Percentiles rank a stretch among this genome's conserved stretches.
phyloP scores from a whole-genome alignment of 441 rosid genomes.

The Erodium texanum region DNA sequence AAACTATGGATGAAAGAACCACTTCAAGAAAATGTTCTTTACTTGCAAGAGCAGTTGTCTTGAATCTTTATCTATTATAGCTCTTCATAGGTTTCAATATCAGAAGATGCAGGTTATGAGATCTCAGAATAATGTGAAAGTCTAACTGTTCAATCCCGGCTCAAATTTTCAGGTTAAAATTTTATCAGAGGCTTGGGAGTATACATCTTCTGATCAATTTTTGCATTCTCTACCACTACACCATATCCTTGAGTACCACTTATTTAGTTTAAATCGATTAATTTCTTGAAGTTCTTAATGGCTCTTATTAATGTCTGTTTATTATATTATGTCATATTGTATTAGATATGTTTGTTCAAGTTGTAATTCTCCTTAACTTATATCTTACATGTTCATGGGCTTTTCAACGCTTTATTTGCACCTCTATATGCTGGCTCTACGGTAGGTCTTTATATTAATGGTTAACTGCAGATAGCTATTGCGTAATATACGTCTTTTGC shows the following conservation, averaged over 20 bases:
- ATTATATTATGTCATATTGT: not conserved
- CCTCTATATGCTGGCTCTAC: conserved; percentile 77
- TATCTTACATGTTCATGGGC: conserved; percentile 78
- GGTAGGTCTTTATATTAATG: conserved; percentile 42
- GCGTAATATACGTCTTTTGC: too few relatives aligned
- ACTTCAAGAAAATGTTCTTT: too few relatives aligned
- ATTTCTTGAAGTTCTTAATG: too few relatives aligned
- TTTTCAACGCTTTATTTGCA: conserved; percentile 80
- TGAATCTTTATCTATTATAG: not conserved
- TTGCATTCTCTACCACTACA: conserved; percentile 92
- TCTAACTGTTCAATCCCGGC: too few relatives aligned
- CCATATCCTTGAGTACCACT: conserved; percentile 49
- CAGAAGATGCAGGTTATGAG: not conserved
- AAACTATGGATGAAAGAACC: not conserved
- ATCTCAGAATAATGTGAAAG: too few relatives aligned
- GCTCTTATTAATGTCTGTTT: too few relatives aligned
- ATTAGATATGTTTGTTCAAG: not conserved
- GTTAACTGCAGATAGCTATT: too few relatives aligned
- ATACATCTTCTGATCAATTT: conserved; percentile 72
- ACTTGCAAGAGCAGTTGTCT: not conserved
- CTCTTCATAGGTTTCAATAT: not conserved
- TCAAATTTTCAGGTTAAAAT: conserved; percentile 56
- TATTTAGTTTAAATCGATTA: conserved; percentile 1
- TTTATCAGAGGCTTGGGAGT: conserved; percentile 86
- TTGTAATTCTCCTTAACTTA: conserved; percentile 39